Base-by-base conservation (phyloP, 805 yeast genomes). In the Lipomyces chichibuensis region DNA sequence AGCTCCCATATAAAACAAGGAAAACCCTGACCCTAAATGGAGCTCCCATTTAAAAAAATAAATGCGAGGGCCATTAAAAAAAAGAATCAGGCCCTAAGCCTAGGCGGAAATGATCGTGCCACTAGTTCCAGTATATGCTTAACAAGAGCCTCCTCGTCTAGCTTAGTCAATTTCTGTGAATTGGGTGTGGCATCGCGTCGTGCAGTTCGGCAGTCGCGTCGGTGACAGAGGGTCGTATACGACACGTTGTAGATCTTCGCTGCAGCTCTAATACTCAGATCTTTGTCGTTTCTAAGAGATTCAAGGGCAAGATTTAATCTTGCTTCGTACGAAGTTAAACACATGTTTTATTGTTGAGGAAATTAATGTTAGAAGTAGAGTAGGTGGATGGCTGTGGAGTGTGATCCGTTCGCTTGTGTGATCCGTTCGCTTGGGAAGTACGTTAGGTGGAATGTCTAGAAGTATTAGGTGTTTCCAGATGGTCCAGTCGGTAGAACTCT, bases 51-150 rank as follows among this genome's bases (percentile, higher is more conserved):
- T n/a, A n/a, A n/a, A n/a, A n/a, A n/a, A n/a, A n/a, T n/a, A n/a
- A n/a, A n/a, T n/a, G n/a, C n/a, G n/a, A n/a, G n/a, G n/a, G n/a
- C n/a, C n/a, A n/a, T n/a, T n/a, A n/a, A n/a, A n/a, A n/a, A n/a
- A n/a, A n/a, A n/a, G n/a, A n/a, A n/a, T n/a, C n/a, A n/a, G n/a
- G n/a, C n/a, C n/a, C 46, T 1, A 17, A 60, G 8, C 57, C 51
- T 60, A 37, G 63, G 63, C 37, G 51, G 29, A 33, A 60, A 60
- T 33, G 46, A 29, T 60, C 58, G 57, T 27, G 39, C 53, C 29
- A 14, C 46, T 46, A 60, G 32, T 23, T 52, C 63, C 17, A 60
- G 35, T 5, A 32, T 35, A 20, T 51, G 25, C 35, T 60, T 4
- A 60, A 60, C 27, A 57, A 35, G 46, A 39, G 17, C n/a, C n/a